A percentile compares a stretch with the other conserved stretches of the same genome.
These are phyloP conservation scores for Clarireedia homoeocarpa DNA, from an alignment of 2,329 filamentous ascomycete species.

Conservation along the genomic window DNA sequence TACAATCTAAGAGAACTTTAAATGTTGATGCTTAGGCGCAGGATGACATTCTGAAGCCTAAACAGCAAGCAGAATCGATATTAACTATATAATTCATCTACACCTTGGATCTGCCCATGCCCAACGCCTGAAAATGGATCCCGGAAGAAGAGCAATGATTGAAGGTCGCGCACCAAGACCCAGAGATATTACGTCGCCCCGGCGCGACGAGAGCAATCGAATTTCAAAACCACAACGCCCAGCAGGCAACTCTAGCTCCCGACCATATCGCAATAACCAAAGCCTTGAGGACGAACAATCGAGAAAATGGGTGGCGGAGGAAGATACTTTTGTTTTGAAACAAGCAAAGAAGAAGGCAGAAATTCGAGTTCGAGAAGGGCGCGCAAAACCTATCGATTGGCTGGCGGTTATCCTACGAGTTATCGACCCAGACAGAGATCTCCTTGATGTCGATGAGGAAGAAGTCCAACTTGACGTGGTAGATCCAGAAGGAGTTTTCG, in stretches of 20 bases:
- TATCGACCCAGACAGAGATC: constrained; percentile 74
- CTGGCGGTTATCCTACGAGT: constrained; percentile 85
- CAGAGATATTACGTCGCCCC: constrained; percentile 47
- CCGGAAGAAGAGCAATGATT: constrained; percentile 26
- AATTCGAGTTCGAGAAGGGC: constrained; percentile 83
- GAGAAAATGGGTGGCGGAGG: constrained; percentile 80
- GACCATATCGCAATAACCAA: constrained; percentile 24
- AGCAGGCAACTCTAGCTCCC: constrained; percentile 22
- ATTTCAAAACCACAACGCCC: constrained; percentile 42
- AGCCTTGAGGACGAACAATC: constrained; percentile 61
- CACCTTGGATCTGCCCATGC: not conserved
- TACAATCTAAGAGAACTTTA: no score
- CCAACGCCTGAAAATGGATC: constrained; percentile 20
- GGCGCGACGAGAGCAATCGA: constrained; percentile 46
- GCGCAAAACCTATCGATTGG: constrained; percentile 89
- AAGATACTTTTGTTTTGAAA: constrained; percentile 91
- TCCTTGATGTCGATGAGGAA: constrained; percentile 72
- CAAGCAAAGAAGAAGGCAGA: constrained; percentile 98
- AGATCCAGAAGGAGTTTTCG: constrained; percentile 73
- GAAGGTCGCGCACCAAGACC: constrained; percentile 30
- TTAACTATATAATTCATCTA: no score
- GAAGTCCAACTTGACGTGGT: constrained; percentile 69
- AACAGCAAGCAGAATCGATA: no score
- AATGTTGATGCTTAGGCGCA: no score
- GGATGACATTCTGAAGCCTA: no score